phyloP scores from a whole-genome alignment of 805 yeast species.

The Candida anglica region DNA sequence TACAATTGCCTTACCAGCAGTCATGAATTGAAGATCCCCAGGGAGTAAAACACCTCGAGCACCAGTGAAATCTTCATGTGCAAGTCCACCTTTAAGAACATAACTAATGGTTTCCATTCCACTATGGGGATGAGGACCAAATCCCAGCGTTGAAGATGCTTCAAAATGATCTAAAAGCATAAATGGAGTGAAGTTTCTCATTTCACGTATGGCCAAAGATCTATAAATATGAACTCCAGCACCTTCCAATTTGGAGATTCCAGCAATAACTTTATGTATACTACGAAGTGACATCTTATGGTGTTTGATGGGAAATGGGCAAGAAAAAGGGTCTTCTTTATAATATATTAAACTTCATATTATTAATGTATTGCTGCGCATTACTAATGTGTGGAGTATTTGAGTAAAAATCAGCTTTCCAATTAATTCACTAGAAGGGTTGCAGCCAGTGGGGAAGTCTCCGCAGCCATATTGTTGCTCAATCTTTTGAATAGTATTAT shows the following conservation, averaged over 20 bases:
- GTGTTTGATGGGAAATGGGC: no score
- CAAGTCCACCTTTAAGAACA: slow-evolving; percentile 60
- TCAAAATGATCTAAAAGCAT: slow-evolving; percentile 77
- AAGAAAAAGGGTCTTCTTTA: no score
- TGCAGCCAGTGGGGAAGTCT: no score
- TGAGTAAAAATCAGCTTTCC: no score
- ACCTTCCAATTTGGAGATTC: slow-evolving; percentile 76
- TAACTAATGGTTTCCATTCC: slow-evolving; percentile 82
- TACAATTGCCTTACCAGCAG: slow-evolving; percentile 84
- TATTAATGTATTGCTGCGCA: no score
- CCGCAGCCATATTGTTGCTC: no score
- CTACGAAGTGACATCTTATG: slow-evolving; percentile 8
- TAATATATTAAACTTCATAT: no score
- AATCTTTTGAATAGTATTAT: no score
- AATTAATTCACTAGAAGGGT: no score
- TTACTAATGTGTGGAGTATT: no score
- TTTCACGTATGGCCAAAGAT: slow-evolving; percentile 64
- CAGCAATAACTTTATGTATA: slow-evolving; percentile 32
- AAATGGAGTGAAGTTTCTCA: slow-evolving; percentile 79
- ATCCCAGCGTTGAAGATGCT: slow-evolving; percentile 57
- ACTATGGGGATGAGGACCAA: slow-evolving; percentile 81
- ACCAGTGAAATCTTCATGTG: slow-evolving; percentile 87
- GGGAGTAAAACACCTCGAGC: slow-evolving; percentile 69
- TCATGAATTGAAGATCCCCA: slow-evolving; percentile 91
- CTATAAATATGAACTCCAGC: slow-evolving; percentile 82